Evolutionary conservation across 169 alveolate genomes (phyloP).

Genomic region (Cryptosporidium felis): DNA sequence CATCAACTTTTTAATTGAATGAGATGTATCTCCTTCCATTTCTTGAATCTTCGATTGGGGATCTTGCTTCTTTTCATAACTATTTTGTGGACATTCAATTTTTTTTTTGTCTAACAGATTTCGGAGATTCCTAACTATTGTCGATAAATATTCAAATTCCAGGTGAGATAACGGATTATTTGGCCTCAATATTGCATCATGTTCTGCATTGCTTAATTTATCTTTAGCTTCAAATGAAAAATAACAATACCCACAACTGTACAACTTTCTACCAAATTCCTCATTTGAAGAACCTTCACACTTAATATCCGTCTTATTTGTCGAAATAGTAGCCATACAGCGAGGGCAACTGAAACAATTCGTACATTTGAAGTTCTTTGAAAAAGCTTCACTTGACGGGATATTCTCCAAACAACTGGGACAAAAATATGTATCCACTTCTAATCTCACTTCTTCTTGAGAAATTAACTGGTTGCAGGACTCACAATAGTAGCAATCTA

Average conservation of each 20-base stretch:
- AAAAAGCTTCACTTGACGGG: constrained; percentile 77
- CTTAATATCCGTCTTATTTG: not conserved
- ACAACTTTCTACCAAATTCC: not conserved
- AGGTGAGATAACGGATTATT: too few relatives aligned
- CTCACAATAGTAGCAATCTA: constrained; percentile 56
- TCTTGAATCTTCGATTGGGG: not conserved
- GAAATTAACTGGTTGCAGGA: constrained; percentile 40
- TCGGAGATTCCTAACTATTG: too few relatives aligned
- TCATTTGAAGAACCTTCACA: not conserved
- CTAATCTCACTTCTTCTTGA: constrained; percentile 67
- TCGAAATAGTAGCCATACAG: constrained; percentile 61
- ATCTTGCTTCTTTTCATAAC: not conserved
- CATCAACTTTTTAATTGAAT: not conserved
- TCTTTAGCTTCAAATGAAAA: not conserved
- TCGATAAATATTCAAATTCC: too few relatives aligned
- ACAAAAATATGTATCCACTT: constrained; percentile 79
- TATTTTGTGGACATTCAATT: too few relatives aligned
- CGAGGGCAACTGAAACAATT: constrained; percentile 77
- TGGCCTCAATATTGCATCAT: too few relatives aligned
- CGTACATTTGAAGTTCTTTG: constrained; percentile 74
- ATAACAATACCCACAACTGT: not conserved
- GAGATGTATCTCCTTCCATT: not conserved
- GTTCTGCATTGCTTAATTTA: not conserved
- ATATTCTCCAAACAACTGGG: constrained; percentile 77
- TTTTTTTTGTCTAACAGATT: too few relatives aligned